Evolutionary conservation across 2,329 filamentous ascomycete genomes (phyloP).

Genomic region (Penicillium digitatum): DNA sequence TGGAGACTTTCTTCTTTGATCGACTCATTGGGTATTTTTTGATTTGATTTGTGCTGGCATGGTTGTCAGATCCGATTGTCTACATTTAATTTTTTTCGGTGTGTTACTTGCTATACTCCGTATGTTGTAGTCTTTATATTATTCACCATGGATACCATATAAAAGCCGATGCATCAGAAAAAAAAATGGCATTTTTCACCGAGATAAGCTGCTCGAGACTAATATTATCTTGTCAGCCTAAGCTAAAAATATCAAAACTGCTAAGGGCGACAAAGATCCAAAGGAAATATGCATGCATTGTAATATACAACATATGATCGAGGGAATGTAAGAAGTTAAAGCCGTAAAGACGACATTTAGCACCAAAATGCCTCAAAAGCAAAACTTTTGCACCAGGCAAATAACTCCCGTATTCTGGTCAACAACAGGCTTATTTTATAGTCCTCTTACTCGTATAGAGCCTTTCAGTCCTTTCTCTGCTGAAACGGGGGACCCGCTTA

Average conservation of each 20-base stretch:
- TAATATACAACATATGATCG: background rate
- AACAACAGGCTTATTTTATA: background rate
- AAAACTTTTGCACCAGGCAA: background rate
- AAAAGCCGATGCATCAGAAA: background rate
- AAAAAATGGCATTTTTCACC: background rate
- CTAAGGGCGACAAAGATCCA: background rate
- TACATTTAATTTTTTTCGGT: background rate
- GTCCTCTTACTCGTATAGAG: background rate
- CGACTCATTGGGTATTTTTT: background rate
- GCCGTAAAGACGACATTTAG: background rate
- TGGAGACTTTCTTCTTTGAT: slow-evolving; percentile 3
- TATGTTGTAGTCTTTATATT: background rate
- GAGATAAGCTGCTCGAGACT: background rate
- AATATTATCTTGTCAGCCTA: background rate
- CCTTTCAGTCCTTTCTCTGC: background rate
- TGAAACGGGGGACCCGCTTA: slow-evolving; percentile 1
- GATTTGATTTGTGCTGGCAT: background rate
- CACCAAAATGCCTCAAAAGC: background rate
- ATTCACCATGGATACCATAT: background rate
- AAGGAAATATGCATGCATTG: background rate
- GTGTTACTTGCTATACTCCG: background rate
- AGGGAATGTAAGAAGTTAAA: background rate
- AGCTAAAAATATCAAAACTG: background rate
- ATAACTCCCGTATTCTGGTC: background rate
- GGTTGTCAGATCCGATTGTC: background rate